Percentiles rank a stretch among this genome's conserved stretches.
Conservation (phyloP, 768 basidiomycete genomes). For the Serendipita indica region DNA sequence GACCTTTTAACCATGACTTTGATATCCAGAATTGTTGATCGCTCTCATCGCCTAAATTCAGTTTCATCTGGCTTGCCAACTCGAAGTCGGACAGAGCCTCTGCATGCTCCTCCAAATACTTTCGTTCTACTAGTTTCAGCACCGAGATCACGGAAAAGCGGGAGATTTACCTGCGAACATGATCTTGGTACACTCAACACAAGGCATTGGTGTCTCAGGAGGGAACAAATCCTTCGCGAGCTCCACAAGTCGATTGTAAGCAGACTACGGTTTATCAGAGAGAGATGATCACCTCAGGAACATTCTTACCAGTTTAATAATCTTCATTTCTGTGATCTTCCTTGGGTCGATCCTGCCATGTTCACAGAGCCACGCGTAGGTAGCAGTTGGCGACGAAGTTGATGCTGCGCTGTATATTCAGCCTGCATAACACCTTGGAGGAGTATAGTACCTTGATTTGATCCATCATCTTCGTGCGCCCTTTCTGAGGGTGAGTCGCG, state of each 20-base stretch:
- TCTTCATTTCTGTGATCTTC: slow-evolving; percentile 50
- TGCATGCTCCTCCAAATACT: slow-evolving; percentile 58
- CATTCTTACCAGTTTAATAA: slow-evolving; percentile 38
- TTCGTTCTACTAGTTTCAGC: slow-evolving; percentile 33
- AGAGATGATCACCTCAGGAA: neutral
- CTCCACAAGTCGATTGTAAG: slow-evolving; percentile 29
- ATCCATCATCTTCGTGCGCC: slow-evolving; percentile 12
- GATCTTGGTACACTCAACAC: slow-evolving; percentile 32
- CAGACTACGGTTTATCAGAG: neutral
- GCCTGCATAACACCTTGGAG: neutral
- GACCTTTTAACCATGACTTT: slow-evolving; percentile 65
- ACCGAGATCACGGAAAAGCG: slow-evolving; percentile 1
- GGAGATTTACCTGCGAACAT: neutral
- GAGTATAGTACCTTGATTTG: neutral
- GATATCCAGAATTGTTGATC: slow-evolving; percentile 54
- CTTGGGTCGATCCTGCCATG: slow-evolving; percentile 50
- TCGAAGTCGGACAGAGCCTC: slow-evolving; percentile 45
- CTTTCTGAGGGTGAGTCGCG: neutral
- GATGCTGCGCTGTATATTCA: slow-evolving; percentile 1
- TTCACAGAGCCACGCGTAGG: slow-evolving; percentile 38
- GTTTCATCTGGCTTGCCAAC: slow-evolving; percentile 21
- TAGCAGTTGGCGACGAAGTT: slow-evolving; percentile 25
- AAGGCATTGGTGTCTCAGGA: slow-evolving; percentile 44
- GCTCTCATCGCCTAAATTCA: slow-evolving; percentile 17
- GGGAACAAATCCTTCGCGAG: slow-evolving; percentile 42